phyloP scores from a whole-genome alignment of 257 asterid species.

The Gynochthodes officinalis region DNA sequence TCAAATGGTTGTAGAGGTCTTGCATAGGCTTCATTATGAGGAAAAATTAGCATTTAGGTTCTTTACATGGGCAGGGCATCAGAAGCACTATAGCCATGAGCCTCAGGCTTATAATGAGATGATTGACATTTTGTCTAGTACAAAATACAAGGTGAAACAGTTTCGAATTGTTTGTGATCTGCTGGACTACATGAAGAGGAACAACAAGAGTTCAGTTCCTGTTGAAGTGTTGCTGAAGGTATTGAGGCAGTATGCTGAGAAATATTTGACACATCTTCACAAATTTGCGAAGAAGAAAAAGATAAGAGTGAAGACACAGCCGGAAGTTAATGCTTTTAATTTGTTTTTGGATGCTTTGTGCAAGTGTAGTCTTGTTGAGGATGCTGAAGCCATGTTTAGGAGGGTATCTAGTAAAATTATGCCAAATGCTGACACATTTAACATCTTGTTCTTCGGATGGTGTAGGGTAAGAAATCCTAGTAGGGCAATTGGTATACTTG shows the following conservation, averaged over 20 bases:
- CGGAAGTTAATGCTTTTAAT: conserved; percentile 75
- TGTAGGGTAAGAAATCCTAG: conserved; percentile 74
- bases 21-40: conserved; percentile 60
- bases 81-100: conserved; percentile 64
- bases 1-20: conserved; percentile 60
- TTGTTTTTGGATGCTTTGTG: conserved; percentile 77
- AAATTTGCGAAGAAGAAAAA: conserved; percentile 82
- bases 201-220: conserved; percentile 54
- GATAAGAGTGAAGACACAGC: conserved; percentile 84
- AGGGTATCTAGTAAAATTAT: conserved; percentile 60
- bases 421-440: conserved; percentile 71
- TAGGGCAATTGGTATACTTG: conserved; percentile 59
- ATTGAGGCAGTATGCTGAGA: conserved; percentile 66
- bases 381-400: conserved; percentile 61
- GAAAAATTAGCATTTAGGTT: conserved; percentile 84
- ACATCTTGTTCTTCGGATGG: conserved; percentile 83
- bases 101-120: conserved; percentile 62
- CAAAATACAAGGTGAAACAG: conserved; percentile 83
- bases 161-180: conserved; percentile 77
- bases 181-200: conserved; percentile 78
- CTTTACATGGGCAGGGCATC: conserved; percentile 81
- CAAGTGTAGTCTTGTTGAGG: conserved; percentile 82
- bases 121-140: conserved; percentile 76
- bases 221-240: conserved; percentile 56
- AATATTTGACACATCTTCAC: conserved; percentile 74